Base-by-base conservation (phyloP, 805 yeast species). In the Pichia pseudocactophila region DNA sequence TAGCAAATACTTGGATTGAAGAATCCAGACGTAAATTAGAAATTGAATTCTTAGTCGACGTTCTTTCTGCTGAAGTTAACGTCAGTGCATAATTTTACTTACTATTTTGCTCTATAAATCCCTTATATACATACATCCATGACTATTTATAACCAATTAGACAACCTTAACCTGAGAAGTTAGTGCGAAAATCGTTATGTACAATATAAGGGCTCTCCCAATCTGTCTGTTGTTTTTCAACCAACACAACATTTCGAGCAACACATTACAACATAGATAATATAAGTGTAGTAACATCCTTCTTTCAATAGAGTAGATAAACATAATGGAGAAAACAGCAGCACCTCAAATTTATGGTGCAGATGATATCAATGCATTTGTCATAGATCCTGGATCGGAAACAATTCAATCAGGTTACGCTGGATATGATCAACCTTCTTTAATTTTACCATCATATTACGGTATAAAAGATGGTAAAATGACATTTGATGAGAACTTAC, bases 1-100 rank as follows among this genome's bases (percentile, higher is more conserved):
- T 92, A 53, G 92, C 97, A 31, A 77, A 78, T 53, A 96, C 87
- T 60, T 92, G 97, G 97, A 76, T 92, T 28, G 68, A 69, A 26
- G 95, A 87, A 61, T 87, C 92, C 37, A 80, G 97, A 70, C 82
- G 80, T 68, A 82, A 94, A 61, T 68, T 88, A 50, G 97, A 90
- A 67, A 76, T 85, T 30, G 90, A 88, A 66, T 80, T 88, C 56
- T 69, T 90, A 59, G 71, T 86, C 46, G 77, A 74, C 44, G 63
- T 82, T 51, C 68, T 84, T 48, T 86, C 81, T 47, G 63, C 80
- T 40, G 92, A 82, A 62, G 59, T 81, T 43, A 74, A 73, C 54
- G 68, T 71, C 17, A 40, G 44, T 35, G 47, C 47, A 9, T 42
- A 35, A 39, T 12, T 10, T 28, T 28, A 28, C 15, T n/a, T n/a